Percentiles rank a stretch among this genome's conserved stretches.
Conservation (phyloP, 768 basidiomycete species). For the Mrakia frigida region DNA sequence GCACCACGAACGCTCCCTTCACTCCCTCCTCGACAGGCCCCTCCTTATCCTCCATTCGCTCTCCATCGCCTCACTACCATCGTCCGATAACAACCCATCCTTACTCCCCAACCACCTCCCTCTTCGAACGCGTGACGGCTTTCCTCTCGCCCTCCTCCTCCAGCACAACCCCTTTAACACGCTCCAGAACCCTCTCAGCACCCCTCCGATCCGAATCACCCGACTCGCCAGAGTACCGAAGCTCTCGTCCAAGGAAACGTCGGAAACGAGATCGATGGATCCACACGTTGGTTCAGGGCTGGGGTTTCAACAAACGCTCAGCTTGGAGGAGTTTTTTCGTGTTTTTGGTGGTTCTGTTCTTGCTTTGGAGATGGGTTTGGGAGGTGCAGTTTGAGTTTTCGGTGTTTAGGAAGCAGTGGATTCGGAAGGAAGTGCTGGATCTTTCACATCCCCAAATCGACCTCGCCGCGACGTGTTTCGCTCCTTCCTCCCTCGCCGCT, state of each 20-base stretch:
- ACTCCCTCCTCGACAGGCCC: neutral
- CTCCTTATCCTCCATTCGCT: neutral
- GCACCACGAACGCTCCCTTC: neutral
- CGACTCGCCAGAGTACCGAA: constrained; percentile 13
- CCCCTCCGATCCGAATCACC: neutral
- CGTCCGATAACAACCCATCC: neutral
- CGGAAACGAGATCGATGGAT: neutral
- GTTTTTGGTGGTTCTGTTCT: constrained; percentile 51
- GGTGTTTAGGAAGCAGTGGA: constrained; percentile 71
- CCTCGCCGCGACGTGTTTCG: constrained; percentile 61
- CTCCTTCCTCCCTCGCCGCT: constrained; percentile 51
- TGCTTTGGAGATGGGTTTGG: constrained; percentile 50
- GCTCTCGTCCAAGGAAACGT: constrained; percentile 6
- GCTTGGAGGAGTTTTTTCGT: neutral
- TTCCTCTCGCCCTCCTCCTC: neutral
- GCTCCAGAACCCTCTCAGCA: neutral
- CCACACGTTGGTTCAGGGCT: neutral
- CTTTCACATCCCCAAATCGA: constrained; percentile 48
- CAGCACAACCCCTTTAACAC: neutral
- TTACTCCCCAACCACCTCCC: neutral
- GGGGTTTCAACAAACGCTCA: constrained; percentile 12
- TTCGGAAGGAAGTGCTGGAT: constrained; percentile 63
- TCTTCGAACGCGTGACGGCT: neutral
- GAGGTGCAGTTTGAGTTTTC: constrained; percentile 82
- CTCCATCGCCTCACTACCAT: neutral